A percentile compares a stretch with the other conserved stretches of the same genome.
Evolutionary conservation across 2,329 filamentous ascomycete species (phyloP).

Genomic region (Exophiala bonariae): DNA sequence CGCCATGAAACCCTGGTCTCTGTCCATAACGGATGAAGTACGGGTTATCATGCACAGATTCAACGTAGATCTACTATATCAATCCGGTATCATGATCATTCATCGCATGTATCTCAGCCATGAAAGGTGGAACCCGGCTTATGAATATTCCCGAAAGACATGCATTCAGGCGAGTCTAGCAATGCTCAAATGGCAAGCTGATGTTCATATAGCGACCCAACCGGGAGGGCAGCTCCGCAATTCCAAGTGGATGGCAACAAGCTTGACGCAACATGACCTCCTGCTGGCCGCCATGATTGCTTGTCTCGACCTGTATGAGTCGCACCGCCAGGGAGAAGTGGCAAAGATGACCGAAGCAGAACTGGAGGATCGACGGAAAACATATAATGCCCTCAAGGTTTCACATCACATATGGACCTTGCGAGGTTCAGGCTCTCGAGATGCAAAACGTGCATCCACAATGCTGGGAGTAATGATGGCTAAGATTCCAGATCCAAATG

Average conservation of each 20-base stretch:
- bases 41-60: slow-evolving; percentile 52
- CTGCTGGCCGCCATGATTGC: slow-evolving; percentile 63
- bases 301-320: slow-evolving; percentile 44
- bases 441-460: slow-evolving; percentile 6
- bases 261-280: slow-evolving; percentile 60
- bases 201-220: slow-evolving; percentile 49
- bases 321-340: neutral
- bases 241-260: slow-evolving; percentile 58
- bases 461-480: slow-evolving; percentile 10
- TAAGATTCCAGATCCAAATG: slow-evolving; percentile 7
- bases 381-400: slow-evolving; percentile 5
- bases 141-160: slow-evolving; percentile 43
- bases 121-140: slow-evolving; percentile 35
- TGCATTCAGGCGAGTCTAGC: slow-evolving; percentile 50
- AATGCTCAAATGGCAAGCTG: slow-evolving; percentile 50
- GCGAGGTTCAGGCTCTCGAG: neutral
- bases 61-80: slow-evolving; percentile 52
- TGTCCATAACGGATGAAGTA: slow-evolving; percentile 49
- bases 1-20: slow-evolving; percentile 1
- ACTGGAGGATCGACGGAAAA: neutral
- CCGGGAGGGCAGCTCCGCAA: slow-evolving; percentile 54
- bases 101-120: slow-evolving; percentile 52
- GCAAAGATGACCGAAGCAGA: neutral
- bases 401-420: slow-evolving; percentile 9
- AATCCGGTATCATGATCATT: slow-evolving; percentile 52